These are phyloP conservation scores for Botrytis byssoidea DNA, from an alignment of 2,329 filamentous ascomycete species.

Conservation along the genomic window DNA sequence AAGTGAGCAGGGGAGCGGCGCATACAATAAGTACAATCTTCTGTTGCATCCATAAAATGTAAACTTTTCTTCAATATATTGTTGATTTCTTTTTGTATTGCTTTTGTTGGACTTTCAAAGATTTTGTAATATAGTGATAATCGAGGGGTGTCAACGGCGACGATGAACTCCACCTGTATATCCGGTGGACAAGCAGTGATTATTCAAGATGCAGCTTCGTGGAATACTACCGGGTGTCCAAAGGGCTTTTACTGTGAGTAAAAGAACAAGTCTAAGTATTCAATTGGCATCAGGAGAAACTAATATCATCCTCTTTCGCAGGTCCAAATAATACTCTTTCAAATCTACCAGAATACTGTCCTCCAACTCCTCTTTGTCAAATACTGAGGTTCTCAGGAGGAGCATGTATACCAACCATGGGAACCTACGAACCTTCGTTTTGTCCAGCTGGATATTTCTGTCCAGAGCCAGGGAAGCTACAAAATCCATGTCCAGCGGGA, in stretches of 20 bases:
- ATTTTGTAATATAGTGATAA: not conserved
- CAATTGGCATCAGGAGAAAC: not conserved
- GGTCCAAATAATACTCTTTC: slow-evolving; percentile 17
- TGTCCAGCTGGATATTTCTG: slow-evolving; percentile 52
- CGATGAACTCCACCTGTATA: slow-evolving; percentile 16
- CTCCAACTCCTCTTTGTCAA: slow-evolving; percentile 29
- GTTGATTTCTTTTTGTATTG: not conserved
- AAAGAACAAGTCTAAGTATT: not conserved
- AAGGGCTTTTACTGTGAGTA: slow-evolving; percentile 18
- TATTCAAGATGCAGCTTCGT: slow-evolving; percentile 15
- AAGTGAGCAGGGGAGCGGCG: not conserved
- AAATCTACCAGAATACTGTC: slow-evolving; percentile 33
- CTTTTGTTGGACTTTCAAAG: not conserved
- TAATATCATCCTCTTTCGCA: not conserved
- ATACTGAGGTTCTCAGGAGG: slow-evolving; percentile 24
- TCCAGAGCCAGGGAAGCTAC: slow-evolving; percentile 44
- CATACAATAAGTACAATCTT: not conserved
- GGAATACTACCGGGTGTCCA: slow-evolving; percentile 13
- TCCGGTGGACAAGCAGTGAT: slow-evolving; percentile 10
- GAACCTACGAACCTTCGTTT: slow-evolving; percentile 49
- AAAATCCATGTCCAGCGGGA: slow-evolving; percentile 47
- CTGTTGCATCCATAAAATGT: not conserved
- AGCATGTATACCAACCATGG: slow-evolving; percentile 26
- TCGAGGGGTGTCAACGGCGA: not conserved
- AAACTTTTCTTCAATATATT: not conserved